Evolutionary conservation across 805 yeast genomes (phyloP), one percentile per base, ranked within the genome.

Genomic region (Lipomyces oligophaga): DNA sequence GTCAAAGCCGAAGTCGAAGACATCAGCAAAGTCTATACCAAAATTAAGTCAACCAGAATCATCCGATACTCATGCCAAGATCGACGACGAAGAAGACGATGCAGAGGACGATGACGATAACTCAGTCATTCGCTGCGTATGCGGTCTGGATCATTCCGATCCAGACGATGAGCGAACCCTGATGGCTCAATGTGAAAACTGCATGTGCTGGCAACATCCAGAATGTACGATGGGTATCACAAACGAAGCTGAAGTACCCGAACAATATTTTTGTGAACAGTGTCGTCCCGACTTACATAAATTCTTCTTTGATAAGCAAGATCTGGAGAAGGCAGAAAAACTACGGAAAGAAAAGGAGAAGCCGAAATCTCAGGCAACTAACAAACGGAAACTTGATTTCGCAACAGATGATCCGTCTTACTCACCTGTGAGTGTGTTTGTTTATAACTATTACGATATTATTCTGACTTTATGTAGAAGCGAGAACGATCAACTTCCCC

Each of bases 141-240:
- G 68, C 50, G 68, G 67, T 3, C 57, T 52, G n/a, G 52, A 43
- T 1, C 45, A 45, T 3, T 31, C 37, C 15, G 58, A 47, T 16
- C 65, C 54, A 5, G 61, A 65, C 13, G 67, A 60, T 36, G 69
- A 69, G 21, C 70, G 67, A 21, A 76, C 79, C 18, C 63, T 66
- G 15, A 79, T 80, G 83, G 75, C 78, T 18, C 78, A 78, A 60
- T 82, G 89, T 64, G 85, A 79, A 38, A 60, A 64, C 28, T 82
- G 89, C 61, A 60, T 69, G 40, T 73, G 79, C 3, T 82, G 87
- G 87, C 89, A 82, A 63, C 89, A 82, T 60, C 73, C 79, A 13
- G 65, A 59, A 45, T 82, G 89, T 60, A 72, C 79, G 71, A 72
- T 80, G 35, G 78, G 72, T 36, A 61, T 67, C 6, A 63, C 67